Conservation (phyloP, 2,329 filamentous ascomycete genomes). For the Fusarium albidum region DNA sequence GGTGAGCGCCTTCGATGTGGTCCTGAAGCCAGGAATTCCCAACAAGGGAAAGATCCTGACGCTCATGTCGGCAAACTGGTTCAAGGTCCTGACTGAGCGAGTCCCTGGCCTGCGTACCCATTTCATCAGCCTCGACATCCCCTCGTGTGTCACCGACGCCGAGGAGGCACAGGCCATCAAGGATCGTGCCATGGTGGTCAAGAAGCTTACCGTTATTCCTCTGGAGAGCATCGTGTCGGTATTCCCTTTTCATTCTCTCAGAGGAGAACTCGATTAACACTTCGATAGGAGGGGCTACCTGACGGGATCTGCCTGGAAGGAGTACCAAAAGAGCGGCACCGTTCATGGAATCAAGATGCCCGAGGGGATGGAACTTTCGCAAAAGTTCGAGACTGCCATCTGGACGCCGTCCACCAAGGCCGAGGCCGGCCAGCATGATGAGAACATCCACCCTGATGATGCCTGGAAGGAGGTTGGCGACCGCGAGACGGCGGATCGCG, state of each 20-base stretch:
- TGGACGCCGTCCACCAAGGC: slow-evolving; percentile 87
- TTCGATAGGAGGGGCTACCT: slow-evolving; percentile 73
- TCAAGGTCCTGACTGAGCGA: slow-evolving; percentile 54
- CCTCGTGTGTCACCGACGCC: slow-evolving; percentile 46
- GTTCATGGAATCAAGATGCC: slow-evolving; percentile 80
- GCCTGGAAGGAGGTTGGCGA: slow-evolving; percentile 53
- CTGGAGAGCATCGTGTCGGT: slow-evolving; percentile 50
- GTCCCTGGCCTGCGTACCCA: slow-evolving; percentile 61
- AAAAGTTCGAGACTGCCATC: slow-evolving; percentile 69
- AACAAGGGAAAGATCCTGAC: slow-evolving; percentile 63
- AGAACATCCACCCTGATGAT: slow-evolving; percentile 81
- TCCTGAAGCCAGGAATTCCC: slow-evolving; percentile 75
- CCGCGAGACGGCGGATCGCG: slow-evolving; percentile 39
- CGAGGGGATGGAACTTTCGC: slow-evolving; percentile 72
- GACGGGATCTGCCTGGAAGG: slow-evolving; percentile 83
- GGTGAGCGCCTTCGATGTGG: slow-evolving; percentile 94
- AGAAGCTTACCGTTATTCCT: slow-evolving; percentile 76
- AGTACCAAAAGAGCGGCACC: slow-evolving; percentile 72
- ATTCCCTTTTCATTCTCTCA: not conserved
- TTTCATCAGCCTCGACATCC: slow-evolving; percentile 56
- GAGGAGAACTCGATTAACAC: slow-evolving; percentile 4
- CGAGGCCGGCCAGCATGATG: slow-evolving; percentile 77
- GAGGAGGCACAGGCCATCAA: slow-evolving; percentile 61
- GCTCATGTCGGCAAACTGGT: slow-evolving; percentile 61
- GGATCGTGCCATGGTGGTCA: slow-evolving; percentile 79